These are phyloP conservation scores for Salix viminalis DNA, from an alignment of 345 rosid genomes.

Conservation along the genomic window DNA sequence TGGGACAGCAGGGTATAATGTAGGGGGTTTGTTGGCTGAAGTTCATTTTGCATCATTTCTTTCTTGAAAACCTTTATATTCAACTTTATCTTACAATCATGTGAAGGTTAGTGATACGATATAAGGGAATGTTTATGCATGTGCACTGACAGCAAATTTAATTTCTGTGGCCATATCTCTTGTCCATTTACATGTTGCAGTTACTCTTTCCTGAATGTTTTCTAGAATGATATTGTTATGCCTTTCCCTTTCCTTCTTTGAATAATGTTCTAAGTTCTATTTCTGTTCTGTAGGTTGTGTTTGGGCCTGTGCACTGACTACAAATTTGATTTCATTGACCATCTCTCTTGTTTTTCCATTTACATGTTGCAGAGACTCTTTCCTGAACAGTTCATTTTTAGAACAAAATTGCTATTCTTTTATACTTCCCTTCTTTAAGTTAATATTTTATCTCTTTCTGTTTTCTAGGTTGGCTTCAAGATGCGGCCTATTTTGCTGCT, in stretches of 20 bases:
- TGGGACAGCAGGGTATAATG: too few species aligned
- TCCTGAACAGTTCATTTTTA: neutral
- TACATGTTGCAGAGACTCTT: neutral
- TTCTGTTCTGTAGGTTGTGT: too few species aligned
- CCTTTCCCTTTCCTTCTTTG: neutral
- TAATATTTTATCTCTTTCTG: slow-evolving; percentile 3
- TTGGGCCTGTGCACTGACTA: too few species aligned
- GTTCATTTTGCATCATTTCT: too few species aligned
- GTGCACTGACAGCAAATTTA: too few species aligned
- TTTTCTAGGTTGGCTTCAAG: slow-evolving; percentile 88
- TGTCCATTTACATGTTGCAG: neutral
- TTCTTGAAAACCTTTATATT: too few species aligned
- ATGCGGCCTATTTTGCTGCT: slow-evolving; percentile 95
- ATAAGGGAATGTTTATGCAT: too few species aligned
- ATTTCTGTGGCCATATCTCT: neutral
- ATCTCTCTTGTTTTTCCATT: too few species aligned
- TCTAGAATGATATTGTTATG: neutral
- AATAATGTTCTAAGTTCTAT: neutral
- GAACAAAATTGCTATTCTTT: neutral
- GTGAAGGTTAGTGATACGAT: too few species aligned
- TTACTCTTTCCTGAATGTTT: neutral
- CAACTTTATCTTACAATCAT: too few species aligned
- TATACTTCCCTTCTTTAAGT: neutral
- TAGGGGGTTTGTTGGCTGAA: too few species aligned
- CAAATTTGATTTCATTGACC: too few species aligned